A percentile compares a stretch with the other conserved stretches of the same genome.
Evolutionary conservation across 768 basidiomycete species (phyloP).

Genomic region (Hygrophorus russula): DNA sequence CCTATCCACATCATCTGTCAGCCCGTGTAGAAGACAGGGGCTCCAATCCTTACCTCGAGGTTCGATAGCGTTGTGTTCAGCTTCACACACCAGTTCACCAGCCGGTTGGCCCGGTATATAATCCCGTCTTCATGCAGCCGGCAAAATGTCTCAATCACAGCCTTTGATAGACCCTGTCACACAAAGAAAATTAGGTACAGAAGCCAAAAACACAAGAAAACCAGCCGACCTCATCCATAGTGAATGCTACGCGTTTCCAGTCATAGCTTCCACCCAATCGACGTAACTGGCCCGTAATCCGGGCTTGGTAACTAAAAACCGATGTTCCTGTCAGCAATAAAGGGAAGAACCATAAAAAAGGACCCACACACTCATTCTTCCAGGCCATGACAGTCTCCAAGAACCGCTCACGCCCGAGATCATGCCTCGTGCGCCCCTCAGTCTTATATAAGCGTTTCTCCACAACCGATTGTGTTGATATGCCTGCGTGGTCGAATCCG

Average conservation of each 20-base stretch:
- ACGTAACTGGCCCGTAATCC: conserved; percentile 82
- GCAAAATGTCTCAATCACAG: conserved; percentile 89
- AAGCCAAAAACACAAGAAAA: background rate
- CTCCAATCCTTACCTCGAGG: conserved; percentile 53
- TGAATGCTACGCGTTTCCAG: conserved; percentile 92
- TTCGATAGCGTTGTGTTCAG: conserved; percentile 98
- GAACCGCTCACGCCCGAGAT: conserved; percentile 91
- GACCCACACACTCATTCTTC: conserved; percentile 77
- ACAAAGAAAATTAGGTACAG: background rate
- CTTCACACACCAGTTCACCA: conserved; percentile 97
- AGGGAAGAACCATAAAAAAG: conserved; percentile 10
- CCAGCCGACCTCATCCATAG: conserved; percentile 72
- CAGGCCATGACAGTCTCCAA: conserved; percentile 87
- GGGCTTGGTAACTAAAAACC: conserved; percentile 67
- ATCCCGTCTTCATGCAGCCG: conserved; percentile 83
- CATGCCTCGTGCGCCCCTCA: conserved; percentile 75
- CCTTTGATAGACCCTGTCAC: conserved; percentile 59
- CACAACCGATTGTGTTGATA: conserved; percentile 96
- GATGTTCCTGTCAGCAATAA: background rate
- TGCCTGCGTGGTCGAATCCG: conserved; percentile 97
- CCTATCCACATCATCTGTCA: conserved; percentile 28
- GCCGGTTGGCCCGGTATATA: conserved; percentile 88
- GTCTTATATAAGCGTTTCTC: conserved; percentile 85
- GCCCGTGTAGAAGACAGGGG: background rate
- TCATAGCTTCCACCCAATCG: conserved; percentile 90